Conservation (phyloP, 2,329 filamentous ascomycete genomes). For the Curvularia sp. region DNA sequence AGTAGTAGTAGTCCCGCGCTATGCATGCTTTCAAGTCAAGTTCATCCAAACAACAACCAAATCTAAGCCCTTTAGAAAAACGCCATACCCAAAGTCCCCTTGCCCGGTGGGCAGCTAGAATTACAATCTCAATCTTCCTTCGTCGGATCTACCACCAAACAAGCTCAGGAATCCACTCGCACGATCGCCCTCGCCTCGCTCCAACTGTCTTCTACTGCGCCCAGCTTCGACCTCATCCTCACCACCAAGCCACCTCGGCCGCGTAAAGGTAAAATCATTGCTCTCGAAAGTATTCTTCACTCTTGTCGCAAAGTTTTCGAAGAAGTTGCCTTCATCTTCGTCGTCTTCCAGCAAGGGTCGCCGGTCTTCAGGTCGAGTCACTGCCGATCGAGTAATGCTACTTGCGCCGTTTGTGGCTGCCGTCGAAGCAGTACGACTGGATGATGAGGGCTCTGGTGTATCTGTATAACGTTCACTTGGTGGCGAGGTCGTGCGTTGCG, state of each 20-base stretch:
- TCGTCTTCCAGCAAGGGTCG: slow-evolving; percentile 57
- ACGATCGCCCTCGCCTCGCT: slow-evolving; percentile 18
- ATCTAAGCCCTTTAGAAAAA: neutral
- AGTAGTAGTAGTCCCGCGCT: neutral
- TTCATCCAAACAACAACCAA: neutral
- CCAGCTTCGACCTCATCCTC: slow-evolving; percentile 46
- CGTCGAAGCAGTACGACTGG: neutral
- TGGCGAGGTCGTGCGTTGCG: slow-evolving; percentile 26
- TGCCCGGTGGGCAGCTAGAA: neutral
- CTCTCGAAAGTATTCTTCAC: slow-evolving; percentile 93
- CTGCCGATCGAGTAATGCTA: slow-evolving; percentile 10
- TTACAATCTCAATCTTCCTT: slow-evolving; percentile 45
- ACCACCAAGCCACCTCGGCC: slow-evolving; percentile 81
- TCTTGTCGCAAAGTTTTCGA: slow-evolving; percentile 81
- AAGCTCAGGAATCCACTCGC: slow-evolving; percentile 35
- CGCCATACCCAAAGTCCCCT: neutral
- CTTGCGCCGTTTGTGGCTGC: slow-evolving; percentile 20
- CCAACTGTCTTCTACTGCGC: slow-evolving; percentile 11
- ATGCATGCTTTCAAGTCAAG: neutral
- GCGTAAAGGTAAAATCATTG: slow-evolving; percentile 59
- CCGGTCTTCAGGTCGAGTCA: slow-evolving; percentile 22
- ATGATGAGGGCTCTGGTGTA: slow-evolving; percentile 18
- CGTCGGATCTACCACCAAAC: slow-evolving; percentile 45
- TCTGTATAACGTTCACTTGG: slow-evolving; percentile 39
- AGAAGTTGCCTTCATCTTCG: slow-evolving; percentile 79